Percentiles rank a stretch among this genome's conserved stretches.
phyloP scores from a whole-genome alignment of 2,329 filamentous ascomycete species.

The Fusarium floridanum region DNA sequence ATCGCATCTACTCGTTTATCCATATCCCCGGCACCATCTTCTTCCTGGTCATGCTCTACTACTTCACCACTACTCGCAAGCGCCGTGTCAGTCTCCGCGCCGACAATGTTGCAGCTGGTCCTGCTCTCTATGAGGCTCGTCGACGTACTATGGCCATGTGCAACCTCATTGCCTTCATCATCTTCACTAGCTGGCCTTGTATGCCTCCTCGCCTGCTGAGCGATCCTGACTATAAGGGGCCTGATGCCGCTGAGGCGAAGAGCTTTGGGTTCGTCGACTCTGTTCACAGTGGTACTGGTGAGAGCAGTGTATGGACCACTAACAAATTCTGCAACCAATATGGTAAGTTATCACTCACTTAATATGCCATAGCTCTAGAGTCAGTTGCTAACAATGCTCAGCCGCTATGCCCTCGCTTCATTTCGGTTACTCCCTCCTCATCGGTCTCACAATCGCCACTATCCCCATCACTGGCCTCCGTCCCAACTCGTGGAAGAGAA shows the following conservation, averaged over 20 bases:
- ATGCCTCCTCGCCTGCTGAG: slow-evolving; percentile 74
- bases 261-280: slow-evolving; percentile 73
- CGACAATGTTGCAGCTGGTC: slow-evolving; percentile 54
- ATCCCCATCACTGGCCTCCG: slow-evolving; percentile 72
- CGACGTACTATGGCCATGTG: slow-evolving; percentile 72
- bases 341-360: slow-evolving; percentile 56
- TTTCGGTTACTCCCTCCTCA: slow-evolving; percentile 80
- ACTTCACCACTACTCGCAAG: slow-evolving; percentile 75
- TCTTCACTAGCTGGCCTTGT: slow-evolving; percentile 74
- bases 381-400: slow-evolving; percentile 46
- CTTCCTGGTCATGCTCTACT: slow-evolving; percentile 74
- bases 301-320: slow-evolving; percentile 68
- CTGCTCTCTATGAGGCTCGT: slow-evolving; percentile 66
- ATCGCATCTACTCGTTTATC: slow-evolving; percentile 81
- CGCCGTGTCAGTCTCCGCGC: slow-evolving; percentile 50
- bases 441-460: slow-evolving; percentile 76
- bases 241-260: slow-evolving; percentile 69
- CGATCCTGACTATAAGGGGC: slow-evolving; percentile 66
- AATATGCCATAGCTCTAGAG: background rate
- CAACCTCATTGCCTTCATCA: slow-evolving; percentile 70
- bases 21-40: slow-evolving; percentile 82
- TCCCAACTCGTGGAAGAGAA: slow-evolving; percentile 63
- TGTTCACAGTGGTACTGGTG: slow-evolving; percentile 62
- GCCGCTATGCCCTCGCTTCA: slow-evolving; percentile 82
- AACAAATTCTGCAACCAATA: slow-evolving; percentile 84